Percentiles rank a stretch among this genome's conserved stretches.
phyloP scores from a whole-genome alignment of 129 eudicot species.

The sunflower (Helianthus annuus) region DNA sequence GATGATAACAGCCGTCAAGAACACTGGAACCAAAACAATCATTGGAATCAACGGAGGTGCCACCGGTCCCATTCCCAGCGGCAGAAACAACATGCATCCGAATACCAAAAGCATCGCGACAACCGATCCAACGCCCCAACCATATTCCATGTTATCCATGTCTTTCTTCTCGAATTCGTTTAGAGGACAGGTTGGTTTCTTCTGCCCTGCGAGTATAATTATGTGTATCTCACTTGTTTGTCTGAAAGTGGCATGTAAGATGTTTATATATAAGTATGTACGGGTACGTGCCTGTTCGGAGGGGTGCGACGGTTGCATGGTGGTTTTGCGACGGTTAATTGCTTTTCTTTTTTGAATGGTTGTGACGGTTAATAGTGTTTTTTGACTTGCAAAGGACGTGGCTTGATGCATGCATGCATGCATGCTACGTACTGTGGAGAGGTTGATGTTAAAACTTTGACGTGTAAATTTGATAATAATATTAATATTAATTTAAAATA shows the following conservation, averaged over 20 bases:
- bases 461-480: no score
- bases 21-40: constrained; percentile 39
- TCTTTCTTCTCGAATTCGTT: background rate
- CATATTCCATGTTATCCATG: constrained; percentile 16
- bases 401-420: no score
- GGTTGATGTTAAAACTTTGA: no score
- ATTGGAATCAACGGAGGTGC: constrained; percentile 39
- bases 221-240: background rate
- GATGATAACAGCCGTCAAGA: constrained; percentile 38
- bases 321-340: background rate
- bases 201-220: background rate
- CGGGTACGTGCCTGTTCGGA: background rate
- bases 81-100: constrained; percentile 39
- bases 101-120: constrained; percentile 37
- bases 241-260: background rate
- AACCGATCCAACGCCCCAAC: constrained; percentile 51
- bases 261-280: background rate
- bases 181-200: background rate
- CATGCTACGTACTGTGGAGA: no score
- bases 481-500: no score
- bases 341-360: background rate
- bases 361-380: background rate
- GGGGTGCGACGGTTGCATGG: background rate
- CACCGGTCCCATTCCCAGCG: constrained; percentile 44
- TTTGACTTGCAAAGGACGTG: no score